These are phyloP conservation scores for Talaromyces borbonicus DNA, from an alignment of 495 filamentous ascomycete species.

Conservation along the genomic window DNA sequence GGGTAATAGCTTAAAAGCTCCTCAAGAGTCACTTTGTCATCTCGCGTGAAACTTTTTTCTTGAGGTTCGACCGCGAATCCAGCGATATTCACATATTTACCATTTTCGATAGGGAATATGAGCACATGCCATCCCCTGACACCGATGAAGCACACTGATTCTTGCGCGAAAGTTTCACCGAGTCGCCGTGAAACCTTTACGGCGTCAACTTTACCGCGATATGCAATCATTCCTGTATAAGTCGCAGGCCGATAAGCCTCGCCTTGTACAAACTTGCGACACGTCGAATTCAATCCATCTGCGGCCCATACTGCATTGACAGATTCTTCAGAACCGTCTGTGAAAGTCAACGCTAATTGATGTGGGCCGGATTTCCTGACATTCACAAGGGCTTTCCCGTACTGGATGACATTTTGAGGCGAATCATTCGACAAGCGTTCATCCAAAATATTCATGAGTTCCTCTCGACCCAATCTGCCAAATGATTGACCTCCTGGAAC, in stretches of 20 bases:
- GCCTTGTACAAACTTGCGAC: not conserved
- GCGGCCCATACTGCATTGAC: constrained; percentile 4
- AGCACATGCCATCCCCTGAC: constrained; percentile 6
- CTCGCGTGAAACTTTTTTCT: constrained; percentile 1
- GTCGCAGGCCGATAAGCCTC: not conserved
- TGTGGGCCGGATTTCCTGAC: not conserved
- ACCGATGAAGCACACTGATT: constrained; percentile 2
- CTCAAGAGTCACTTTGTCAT: constrained; percentile 7
- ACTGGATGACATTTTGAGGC: constrained; percentile 5
- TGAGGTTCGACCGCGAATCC: constrained; percentile 2
- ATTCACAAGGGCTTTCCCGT: constrained; percentile 4
- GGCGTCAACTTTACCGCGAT: constrained; percentile 2
- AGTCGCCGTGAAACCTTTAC: not conserved
- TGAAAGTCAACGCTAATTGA: constrained; percentile 3
- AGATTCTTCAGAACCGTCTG: constrained; percentile 1
- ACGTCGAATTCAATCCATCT: constrained; percentile 3
- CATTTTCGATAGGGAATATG: constrained; percentile 4
- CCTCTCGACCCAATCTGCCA: constrained; percentile 4
- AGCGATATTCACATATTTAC: constrained; percentile 1
- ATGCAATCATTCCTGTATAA: constrained; percentile 2
- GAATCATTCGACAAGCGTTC: not conserved
- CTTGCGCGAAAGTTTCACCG: not conserved
- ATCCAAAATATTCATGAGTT: constrained; percentile 3
- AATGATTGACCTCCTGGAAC: not conserved
- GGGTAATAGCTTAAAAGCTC: constrained; percentile 2